Evolutionary conservation across 345 rosid genomes (phyloP), one percentile per base, ranked within the genome.

Genomic region (Physaria fendleri): DNA sequence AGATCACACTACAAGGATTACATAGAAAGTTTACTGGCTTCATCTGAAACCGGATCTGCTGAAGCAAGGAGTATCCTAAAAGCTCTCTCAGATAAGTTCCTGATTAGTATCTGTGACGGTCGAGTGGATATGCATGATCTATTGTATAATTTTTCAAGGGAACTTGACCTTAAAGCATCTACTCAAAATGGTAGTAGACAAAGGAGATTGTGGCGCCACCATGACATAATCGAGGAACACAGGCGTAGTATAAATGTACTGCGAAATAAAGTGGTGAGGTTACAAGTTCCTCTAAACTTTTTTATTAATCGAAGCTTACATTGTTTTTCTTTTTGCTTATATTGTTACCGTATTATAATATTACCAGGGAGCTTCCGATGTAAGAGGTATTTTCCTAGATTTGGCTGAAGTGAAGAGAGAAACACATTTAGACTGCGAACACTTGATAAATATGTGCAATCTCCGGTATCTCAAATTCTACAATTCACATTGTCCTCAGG

Each of bases 81-180:
- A 13, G 45, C 32, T 22, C 74, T 77, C 0, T 0, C 13, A 3
- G 32, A 74, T 2, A 74, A 64, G 12, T 67, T 60, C 32, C 37
- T 78, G 14, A 33, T 78, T n/a, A 3, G 45, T 24, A 3, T 32
- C 38, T 10, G 2, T 4, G 6, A 25, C 14, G 12, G 45, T 9
- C 45, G 17, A 12, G 9, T 29, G 52, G 13, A 54, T 4, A 66
- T 77, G 71, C 76, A 74, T 52, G 68, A 73, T 62, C 18, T 63
- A 41, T 38, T 70, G 2, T 58, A 62, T 17, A 69, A 27, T 2
- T 44, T 71, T 52, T 50, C 55, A 0, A 46, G 10, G 44, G 35
- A 61, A 1, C 56, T 62, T 22, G 59, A 5, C 0, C 39, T 21
- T 60, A 40, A 0, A 43, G 40, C 23, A 37, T 24, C 16, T 11